Conservation (phyloP, 2,329 filamentous ascomycete species). For the Niveomyces coronatus region DNA sequence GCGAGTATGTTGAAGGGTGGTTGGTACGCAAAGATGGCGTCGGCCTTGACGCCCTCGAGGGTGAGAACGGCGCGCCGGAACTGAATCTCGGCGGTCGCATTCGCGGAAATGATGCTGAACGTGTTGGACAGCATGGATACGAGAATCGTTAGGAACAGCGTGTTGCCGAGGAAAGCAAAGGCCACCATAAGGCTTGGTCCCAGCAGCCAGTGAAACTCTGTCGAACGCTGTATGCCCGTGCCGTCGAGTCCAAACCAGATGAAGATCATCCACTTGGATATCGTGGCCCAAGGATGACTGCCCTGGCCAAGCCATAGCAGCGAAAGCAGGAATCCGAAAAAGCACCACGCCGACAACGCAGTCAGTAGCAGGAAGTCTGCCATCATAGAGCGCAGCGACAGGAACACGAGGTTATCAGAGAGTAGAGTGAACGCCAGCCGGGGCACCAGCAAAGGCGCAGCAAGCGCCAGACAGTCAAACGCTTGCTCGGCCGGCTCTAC, state of each 20-base stretch:
- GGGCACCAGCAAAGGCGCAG: constrained; percentile 66
- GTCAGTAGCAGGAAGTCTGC: constrained; percentile 73
- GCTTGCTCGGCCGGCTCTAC: constrained; percentile 51
- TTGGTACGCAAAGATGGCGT: constrained; percentile 72
- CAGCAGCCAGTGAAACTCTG: constrained; percentile 68
- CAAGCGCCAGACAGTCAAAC: constrained; percentile 69
- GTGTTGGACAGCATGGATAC: constrained; percentile 82
- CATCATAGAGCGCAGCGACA: constrained; percentile 77
- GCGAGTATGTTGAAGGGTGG: constrained; percentile 79
- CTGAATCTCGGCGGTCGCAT: constrained; percentile 74
- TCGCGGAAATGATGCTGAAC: constrained; percentile 65
- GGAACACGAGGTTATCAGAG: constrained; percentile 75
- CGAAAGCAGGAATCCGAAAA: constrained; percentile 69
- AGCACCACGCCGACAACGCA: constrained; percentile 69
- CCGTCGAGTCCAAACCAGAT: constrained; percentile 86
- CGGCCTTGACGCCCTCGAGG: constrained; percentile 76
- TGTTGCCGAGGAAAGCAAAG: constrained; percentile 80
- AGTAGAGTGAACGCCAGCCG: constrained; percentile 74
- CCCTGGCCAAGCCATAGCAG: constrained; percentile 68
- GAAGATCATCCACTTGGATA: constrained; percentile 86
- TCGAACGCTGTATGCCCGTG: constrained; percentile 48
- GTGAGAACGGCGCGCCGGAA: constrained; percentile 73
- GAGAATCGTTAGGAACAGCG: constrained; percentile 77
- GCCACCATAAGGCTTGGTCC: constrained; percentile 72
- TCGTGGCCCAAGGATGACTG: constrained; percentile 47